phyloP scores from a whole-genome alignment of 192 early-diverging fungal species.

The Mortierella hygrophila region DNA sequence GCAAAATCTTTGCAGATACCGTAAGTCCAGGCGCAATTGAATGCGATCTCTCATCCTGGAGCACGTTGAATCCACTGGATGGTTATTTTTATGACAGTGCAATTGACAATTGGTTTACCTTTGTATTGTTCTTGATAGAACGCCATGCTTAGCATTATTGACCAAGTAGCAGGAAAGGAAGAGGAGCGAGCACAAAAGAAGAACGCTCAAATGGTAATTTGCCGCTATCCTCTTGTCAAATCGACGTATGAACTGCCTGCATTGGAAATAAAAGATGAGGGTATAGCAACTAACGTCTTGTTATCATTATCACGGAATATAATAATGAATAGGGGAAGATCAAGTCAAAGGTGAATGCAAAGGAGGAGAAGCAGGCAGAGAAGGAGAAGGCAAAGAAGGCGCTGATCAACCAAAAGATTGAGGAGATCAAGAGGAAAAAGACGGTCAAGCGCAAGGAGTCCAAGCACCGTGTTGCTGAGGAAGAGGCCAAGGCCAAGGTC shows the following conservation, averaged over 20 bases:
- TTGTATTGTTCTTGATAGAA: slow-evolving; percentile 14
- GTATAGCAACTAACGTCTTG: background rate
- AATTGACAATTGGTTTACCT: background rate
- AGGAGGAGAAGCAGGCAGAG: slow-evolving; percentile 41
- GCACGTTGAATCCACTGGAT: background rate
- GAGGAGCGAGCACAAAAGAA: slow-evolving; percentile 35
- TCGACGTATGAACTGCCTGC: background rate
- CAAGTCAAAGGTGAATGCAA: slow-evolving; percentile 41
- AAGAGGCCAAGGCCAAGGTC: slow-evolving; percentile 20
- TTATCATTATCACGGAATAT: background rate
- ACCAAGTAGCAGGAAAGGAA: slow-evolving; percentile 49
- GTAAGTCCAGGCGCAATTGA: slow-evolving; percentile 1
- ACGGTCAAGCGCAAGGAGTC: slow-evolving; percentile 48
- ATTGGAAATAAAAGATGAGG: background rate
- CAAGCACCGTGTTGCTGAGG: slow-evolving; percentile 36
- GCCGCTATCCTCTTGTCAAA: too few species aligned
- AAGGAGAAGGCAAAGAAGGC: slow-evolving; percentile 47
- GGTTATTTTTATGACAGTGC: background rate
- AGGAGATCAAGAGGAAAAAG: slow-evolving; percentile 53
- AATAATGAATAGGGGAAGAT: slow-evolving; percentile 31
- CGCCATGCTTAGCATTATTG: slow-evolving; percentile 51
- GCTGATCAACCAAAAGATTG: slow-evolving; percentile 39
- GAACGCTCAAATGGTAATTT: slow-evolving; percentile 35
- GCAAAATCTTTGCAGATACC: slow-evolving; percentile 50
- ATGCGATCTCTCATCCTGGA: too few species aligned